A percentile compares a stretch with the other conserved stretches of the same genome.
phyloP scores from a whole-genome alignment of 768 basidiomycete species.

The Lentinula aciculospora region DNA sequence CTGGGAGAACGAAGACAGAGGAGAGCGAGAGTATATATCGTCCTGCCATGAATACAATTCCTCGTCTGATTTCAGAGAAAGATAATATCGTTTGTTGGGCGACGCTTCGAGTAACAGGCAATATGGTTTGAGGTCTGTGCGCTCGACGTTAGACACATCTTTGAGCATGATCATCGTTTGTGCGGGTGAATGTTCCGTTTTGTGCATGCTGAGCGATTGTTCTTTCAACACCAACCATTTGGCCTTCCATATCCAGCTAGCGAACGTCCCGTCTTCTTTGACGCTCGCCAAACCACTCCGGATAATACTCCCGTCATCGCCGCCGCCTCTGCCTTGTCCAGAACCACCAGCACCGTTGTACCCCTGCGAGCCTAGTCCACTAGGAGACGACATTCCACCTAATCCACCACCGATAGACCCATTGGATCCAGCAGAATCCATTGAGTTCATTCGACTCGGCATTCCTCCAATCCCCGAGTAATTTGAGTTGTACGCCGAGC shows the following conservation, averaged over 20 bases:
- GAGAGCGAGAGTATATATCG: constrained; percentile 89
- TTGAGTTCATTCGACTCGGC: constrained; percentile 42
- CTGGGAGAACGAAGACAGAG: constrained; percentile 76
- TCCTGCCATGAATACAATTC: constrained; percentile 99
- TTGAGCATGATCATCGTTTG: constrained; percentile 62
- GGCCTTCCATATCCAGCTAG: constrained; percentile 87
- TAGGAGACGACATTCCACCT: constrained; percentile 20
- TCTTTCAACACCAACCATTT: constrained; percentile 89
- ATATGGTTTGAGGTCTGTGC: constrained; percentile 92
- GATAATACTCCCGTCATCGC: constrained; percentile 28
- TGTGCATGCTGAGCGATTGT: constrained; percentile 74
- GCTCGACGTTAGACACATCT: constrained; percentile 84
- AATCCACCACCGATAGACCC: constrained; percentile 19
- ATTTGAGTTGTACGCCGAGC: constrained; percentile 57
- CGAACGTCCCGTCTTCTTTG: constrained; percentile 88
- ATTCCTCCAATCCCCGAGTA: constrained; percentile 83
- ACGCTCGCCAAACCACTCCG: constrained; percentile 73
- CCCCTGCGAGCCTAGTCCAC: background rate
- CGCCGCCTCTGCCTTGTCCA: background rate
- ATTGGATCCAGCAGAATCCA: constrained; percentile 20
- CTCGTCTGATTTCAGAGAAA: constrained; percentile 88
- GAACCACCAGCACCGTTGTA: constrained; percentile 11
- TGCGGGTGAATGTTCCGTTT: constrained; percentile 67
- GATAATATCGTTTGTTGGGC: constrained; percentile 54
- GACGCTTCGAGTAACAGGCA: constrained; percentile 78